Base-by-base conservation (phyloP, 306 rosid genomes). In the Prosopis cineraria region DNA sequence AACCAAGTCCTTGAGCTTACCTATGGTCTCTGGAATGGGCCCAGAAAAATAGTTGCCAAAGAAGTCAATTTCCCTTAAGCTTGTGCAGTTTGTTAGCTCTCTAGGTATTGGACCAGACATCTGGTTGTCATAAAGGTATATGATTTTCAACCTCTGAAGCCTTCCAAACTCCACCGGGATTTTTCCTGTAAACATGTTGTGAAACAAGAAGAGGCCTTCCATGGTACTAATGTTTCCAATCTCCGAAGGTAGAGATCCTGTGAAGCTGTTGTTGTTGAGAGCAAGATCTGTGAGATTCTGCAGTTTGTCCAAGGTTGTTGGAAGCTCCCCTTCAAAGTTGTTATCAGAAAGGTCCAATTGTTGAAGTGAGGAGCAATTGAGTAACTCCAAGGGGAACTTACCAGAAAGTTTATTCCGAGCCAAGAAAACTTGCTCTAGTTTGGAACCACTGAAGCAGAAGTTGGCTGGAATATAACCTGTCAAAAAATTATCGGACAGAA, bases 271-370 rank as follows among this genome's bases (percentile, higher is more conserved):
- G 69, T 88, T 91, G 85, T 95, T 91, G 85, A 95, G 98, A 22
- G 81, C 69, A 73, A 95, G 92, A 84, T 93, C 96, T 7, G 86
- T 89, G 82, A 95, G 90, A 75, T 80, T 78, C 85, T 83, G 77
- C 9, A 95, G 81, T 39, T 82, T 80, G 80, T 86, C 90, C 20
- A 92, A 29, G 82, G 36, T 60, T 4, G 88, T n/a, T 16, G 99
- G 97, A 39, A 95, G 83, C 48, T 89, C 90, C 77, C 99, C 97
- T 73, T 75, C 86, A 37, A 92, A 87, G 59, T 64, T 77, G 81
- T 95, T 95, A 29, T 87, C 97, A 19, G 99, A 93, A 65, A 95
- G 90, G 74, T 95, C 98, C 70, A 95, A 74, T 81, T 93, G 97
- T 81, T 88, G 95, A 76, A 95, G 88, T 48, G 93, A 89, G 39